Conservation (phyloP, 192 early-diverging fungal species). For the Podila epicladia region DNA sequence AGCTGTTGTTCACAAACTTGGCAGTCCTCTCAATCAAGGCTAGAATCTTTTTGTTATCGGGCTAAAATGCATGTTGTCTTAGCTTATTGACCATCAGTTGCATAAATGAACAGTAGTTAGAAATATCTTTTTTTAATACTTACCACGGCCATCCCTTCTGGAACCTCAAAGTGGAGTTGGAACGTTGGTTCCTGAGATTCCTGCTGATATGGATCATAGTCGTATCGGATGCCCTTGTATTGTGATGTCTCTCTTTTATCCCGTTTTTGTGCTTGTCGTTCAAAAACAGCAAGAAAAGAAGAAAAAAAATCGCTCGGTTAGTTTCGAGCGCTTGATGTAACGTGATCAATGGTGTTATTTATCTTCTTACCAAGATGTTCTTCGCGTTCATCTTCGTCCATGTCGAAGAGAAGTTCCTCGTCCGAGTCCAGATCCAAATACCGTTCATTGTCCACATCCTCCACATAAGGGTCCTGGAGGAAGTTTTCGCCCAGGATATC, state of each 20-base stretch:
- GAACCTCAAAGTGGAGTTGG: conserved; percentile 57
- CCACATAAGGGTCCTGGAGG: not conserved
- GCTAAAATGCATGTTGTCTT: conserved; percentile 37
- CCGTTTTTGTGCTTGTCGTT: conserved; percentile 11
- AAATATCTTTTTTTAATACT: not conserved
- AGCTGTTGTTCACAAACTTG: conserved; percentile 66
- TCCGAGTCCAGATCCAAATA: conserved; percentile 70
- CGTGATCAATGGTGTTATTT: not conserved
- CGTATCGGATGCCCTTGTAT: conserved; percentile 23
- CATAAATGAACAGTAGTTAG: not conserved
- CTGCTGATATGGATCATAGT: conserved; percentile 25
- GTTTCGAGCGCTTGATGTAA: no score
- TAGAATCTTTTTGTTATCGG: conserved; percentile 63
- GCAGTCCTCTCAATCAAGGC: conserved; percentile 79
- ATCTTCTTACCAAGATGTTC: conserved; percentile 54
- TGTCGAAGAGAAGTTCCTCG: conserved; percentile 60
- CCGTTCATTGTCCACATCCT: conserved; percentile 58
- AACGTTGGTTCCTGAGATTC: conserved; percentile 22
- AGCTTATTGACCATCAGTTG: not conserved
- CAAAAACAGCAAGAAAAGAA: not conserved
- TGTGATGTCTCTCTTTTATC: conserved; percentile 7
- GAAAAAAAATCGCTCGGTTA: no score
- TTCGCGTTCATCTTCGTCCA: conserved; percentile 65
- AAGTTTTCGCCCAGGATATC: conserved; percentile 12
- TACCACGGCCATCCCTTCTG: conserved; percentile 60